Evolutionary conservation across 768 basidiomycete genomes (phyloP), one percentile per base, ranked within the genome.

Genomic region (Boletus bicolor): DNA sequence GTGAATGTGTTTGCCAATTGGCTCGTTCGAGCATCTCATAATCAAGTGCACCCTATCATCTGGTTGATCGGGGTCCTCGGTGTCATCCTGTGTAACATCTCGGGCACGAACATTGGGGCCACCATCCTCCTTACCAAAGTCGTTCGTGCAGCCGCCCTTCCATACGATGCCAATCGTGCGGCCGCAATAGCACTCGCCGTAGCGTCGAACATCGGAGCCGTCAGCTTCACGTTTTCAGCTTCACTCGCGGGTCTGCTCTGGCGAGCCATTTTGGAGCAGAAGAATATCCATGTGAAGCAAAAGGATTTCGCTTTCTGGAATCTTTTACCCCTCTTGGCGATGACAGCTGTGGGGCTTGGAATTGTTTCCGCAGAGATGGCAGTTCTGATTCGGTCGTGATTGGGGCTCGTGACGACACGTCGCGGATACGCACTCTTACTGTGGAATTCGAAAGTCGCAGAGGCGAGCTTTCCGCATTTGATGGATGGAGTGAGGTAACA

Each of bases 61-160:
- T 87, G 83, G 81, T 62, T 89, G 50, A 79, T 92, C 64, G 88
- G 88, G 37, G 74, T 87, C 21, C 72, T 91, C 37, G 81, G 86
- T 5, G 85, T 93, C 38, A 67, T 91, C 39, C 75, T 91, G 24
- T 93, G 90, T 69, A 91, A 93, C 64, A 73, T 91, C 49, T 83
- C 87, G 17, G 92, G 93, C 0, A 95, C 93, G 7, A 95, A 95
- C 72, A 95, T 95, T 52, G 92, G 92, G 37, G 89, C 90, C 3
- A 93, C 91, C 5, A 94, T 98, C 68, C 80, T 97, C 34, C 81
- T 95, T 15, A 89, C 91, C 32, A 86, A 93, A 59, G 79, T 93
- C 39, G 78, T 91, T 7, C 83, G 82, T 42, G 79, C 78, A 2
- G 77, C 82, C 1, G 54, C 53, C 1, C 55, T 69, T 21, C 64